phyloP scores from a whole-genome alignment of 2,329 filamentous ascomycete species.

The Rasamsonia emersonii region DNA sequence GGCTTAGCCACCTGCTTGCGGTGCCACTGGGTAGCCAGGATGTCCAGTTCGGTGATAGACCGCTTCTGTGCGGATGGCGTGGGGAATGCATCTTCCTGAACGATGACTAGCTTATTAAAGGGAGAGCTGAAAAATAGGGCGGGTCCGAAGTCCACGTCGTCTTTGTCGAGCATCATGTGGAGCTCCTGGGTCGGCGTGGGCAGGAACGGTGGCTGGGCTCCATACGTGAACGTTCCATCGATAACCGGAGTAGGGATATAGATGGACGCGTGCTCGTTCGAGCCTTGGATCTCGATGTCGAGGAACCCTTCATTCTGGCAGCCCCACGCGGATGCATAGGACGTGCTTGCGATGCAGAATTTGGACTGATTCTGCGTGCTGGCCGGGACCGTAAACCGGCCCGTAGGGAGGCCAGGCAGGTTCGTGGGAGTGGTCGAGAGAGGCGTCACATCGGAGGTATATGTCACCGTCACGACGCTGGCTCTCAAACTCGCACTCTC shows the following conservation, averaged over 20 bases:
- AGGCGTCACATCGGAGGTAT: slow-evolving; percentile 43
- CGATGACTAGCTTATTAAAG: slow-evolving; percentile 58
- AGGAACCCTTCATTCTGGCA: slow-evolving; percentile 33
- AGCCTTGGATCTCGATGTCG: slow-evolving; percentile 23
- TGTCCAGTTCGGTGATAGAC: too few relatives aligned
- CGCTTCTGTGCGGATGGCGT: neutral
- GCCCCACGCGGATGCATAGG: slow-evolving; percentile 43
- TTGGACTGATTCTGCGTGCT: slow-evolving; percentile 40
- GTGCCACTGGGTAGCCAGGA: too few relatives aligned
- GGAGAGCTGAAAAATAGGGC: slow-evolving; percentile 55
- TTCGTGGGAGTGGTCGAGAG: slow-evolving; percentile 38
- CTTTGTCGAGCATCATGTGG: slow-evolving; percentile 49
- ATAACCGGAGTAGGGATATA: slow-evolving; percentile 31
- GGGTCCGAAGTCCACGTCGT: slow-evolving; percentile 48
- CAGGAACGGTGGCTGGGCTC: slow-evolving; percentile 51
- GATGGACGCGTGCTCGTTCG: slow-evolving; percentile 21
- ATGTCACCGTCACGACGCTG: slow-evolving; percentile 39
- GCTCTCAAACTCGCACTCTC: slow-evolving; percentile 8
- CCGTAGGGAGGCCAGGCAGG: slow-evolving; percentile 41
- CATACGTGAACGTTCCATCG: slow-evolving; percentile 45
- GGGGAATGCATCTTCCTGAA: slow-evolving; percentile 22
- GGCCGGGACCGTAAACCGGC: slow-evolving; percentile 41
- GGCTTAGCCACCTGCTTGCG: too few relatives aligned
- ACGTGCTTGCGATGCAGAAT: slow-evolving; percentile 39
- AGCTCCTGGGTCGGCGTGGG: slow-evolving; percentile 37